These are phyloP conservation scores for Yamadazyma jaroonii DNA, from an alignment of 1,139 yeast genomes.

Conservation along the genomic window DNA sequence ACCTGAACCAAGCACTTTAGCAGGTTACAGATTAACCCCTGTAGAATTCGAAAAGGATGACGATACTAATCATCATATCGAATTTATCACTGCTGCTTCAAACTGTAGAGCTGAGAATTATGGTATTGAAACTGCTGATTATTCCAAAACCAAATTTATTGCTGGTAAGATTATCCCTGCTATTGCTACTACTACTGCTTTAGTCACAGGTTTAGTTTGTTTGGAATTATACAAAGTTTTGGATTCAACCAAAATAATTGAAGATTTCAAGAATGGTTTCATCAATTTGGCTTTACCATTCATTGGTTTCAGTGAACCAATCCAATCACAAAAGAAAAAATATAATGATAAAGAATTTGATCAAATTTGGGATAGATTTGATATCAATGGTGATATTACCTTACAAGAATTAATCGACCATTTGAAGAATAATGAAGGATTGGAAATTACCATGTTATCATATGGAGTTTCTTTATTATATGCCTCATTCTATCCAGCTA, in stretches of 20 bases:
- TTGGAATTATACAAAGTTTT: constrained; percentile 89
- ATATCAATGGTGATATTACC: constrained; percentile 73
- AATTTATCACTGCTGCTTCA: constrained; percentile 95
- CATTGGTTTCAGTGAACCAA: constrained; percentile 95
- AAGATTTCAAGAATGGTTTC: constrained; percentile 91
- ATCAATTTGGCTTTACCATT: constrained; percentile 93
- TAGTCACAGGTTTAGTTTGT: constrained; percentile 93
- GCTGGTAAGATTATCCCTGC: constrained; percentile 98
- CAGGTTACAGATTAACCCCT: constrained; percentile 81
- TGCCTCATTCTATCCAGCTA: constrained; percentile 92
- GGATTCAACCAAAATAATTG: constrained; percentile 69
- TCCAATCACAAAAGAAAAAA: constrained; percentile 76
- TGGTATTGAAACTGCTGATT: constrained; percentile 76
- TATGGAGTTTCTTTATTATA: constrained; percentile 86
- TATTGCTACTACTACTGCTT: constrained; percentile 96
- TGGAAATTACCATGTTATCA: constrained; percentile 87
- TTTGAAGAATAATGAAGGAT: constrained; percentile 77
- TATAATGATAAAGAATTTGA: constrained; percentile 82
- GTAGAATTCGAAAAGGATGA: constrained; percentile 98
- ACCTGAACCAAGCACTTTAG: constrained; percentile 87
- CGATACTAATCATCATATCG: constrained; percentile 93
- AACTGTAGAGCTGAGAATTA: constrained; percentile 94
- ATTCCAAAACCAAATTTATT: constrained; percentile 73
- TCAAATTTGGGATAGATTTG: constrained; percentile 94
- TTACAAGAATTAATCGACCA: constrained; percentile 71